A percentile compares a stretch with the other conserved stretches of the same genome.
phyloP scores from a whole-genome alignment of 371 early-diverging fungal species.

The Funneliformis caledonium region DNA sequence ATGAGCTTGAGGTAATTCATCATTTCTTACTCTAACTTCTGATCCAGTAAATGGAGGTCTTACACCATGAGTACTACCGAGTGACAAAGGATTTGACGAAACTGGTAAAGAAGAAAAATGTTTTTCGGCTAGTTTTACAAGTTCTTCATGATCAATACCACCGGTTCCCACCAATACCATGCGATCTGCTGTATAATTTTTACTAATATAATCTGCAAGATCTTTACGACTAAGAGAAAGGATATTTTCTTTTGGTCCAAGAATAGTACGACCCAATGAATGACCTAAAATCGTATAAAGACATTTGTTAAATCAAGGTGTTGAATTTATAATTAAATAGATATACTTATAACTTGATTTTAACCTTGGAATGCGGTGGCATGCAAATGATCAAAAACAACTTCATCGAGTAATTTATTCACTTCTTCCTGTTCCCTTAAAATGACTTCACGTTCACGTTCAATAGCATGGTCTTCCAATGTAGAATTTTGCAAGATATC shows the following conservation, averaged over 20 bases:
- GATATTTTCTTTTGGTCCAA: conserved; percentile 93
- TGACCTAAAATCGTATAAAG: conserved; percentile 48
- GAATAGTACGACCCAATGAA: conserved; percentile 91
- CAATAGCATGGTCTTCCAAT: conserved; percentile 81
- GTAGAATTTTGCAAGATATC: conserved; percentile 95
- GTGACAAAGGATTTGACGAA: conserved; percentile 51
- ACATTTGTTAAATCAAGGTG: neutral
- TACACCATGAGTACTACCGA: conserved; percentile 55
- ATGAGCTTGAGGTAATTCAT: conserved; percentile 89
- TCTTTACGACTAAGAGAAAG: conserved; percentile 83
- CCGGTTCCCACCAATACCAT: conserved; percentile 96
- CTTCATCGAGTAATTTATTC: conserved; percentile 94
- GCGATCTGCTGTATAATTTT: conserved; percentile 95
- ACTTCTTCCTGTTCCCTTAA: conserved; percentile 95
- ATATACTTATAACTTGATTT: neutral
- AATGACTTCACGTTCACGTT: conserved; percentile 95
- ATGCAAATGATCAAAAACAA: conserved; percentile 95
- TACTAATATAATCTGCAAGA: conserved; percentile 81
- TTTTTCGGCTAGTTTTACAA: conserved; percentile 88
- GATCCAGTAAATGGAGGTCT: conserved; percentile 85
- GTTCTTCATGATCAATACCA: conserved; percentile 90
- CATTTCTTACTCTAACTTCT: conserved; percentile 86
- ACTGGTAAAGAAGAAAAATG: conserved; percentile 83
- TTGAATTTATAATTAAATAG: neutral
- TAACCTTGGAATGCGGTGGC: conserved; percentile 91